Evolutionary conservation across 106 monocot species (phyloP), one percentile per base, ranked within the genome.

Genomic region (Allium sativum): DNA sequence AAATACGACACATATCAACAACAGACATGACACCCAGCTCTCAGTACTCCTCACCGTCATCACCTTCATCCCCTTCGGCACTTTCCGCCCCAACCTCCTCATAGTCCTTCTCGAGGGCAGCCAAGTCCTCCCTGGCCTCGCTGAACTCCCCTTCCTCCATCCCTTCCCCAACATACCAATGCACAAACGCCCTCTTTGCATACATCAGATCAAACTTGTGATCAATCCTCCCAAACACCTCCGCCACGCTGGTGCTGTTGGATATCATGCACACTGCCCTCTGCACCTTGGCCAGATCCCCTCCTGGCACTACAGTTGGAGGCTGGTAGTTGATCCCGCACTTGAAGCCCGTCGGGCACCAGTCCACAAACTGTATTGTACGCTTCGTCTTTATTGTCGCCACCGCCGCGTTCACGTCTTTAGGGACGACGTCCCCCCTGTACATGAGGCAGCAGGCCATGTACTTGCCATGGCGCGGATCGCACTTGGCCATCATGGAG

Each of bases 151-250:
- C 83, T 45, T 83, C 83, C 75, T 83, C 83, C 83, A 83, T 83
- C 12, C 84, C 84, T 76, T 84, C 84, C 21, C 84, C 84, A 2
- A 79, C 84, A 10, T 84, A 84, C 84, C 84, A 84, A 58, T 84
- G 84, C 45, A 84, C 84, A 52, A 84, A 84, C 3, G 84, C 84
- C n/a, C 84, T 58, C 79, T 79, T 84, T 0, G 78, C 52, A 14
- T 82, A 90, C 90, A 90, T 90, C 46, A 90, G 90, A 53, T 90
- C 90, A 42, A 90, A 92, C 80, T 92, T 92, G 73, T 87, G 86
- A 55, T 92, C 91, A 43, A 92, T 92, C 13, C 87, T 44, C 1
- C 78, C 80, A 78, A 92, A 92, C 31, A 92, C 87, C 66, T 92
- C 91, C 10, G 83, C 91, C 17, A 91, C 83, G 18, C 80, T 83